Percentiles rank a stretch among this genome's conserved stretches.
Conservation (phyloP, 805 yeast species). For the Cyberlindnera misumaiensis region DNA sequence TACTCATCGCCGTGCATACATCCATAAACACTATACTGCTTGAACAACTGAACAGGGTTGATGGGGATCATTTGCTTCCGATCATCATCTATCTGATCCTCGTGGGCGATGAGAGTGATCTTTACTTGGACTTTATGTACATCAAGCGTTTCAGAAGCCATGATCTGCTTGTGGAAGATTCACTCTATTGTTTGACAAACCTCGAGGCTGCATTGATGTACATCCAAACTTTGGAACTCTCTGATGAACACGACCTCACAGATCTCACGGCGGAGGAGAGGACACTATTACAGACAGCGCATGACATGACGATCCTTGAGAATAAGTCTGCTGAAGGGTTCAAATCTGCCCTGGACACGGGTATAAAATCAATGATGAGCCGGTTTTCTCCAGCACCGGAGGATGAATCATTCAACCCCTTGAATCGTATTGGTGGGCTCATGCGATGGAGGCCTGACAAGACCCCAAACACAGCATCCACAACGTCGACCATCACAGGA, state of each 20-base stretch:
- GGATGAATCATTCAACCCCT: conserved; percentile 11
- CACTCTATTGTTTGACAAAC: conserved; percentile 20
- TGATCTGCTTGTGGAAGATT: conserved; percentile 11
- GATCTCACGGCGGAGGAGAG: conserved; percentile 11
- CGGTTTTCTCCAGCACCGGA: conserved; percentile 4
- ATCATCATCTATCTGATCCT: conserved; percentile 18
- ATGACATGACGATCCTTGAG: neutral
- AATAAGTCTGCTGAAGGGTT: conserved; percentile 3
- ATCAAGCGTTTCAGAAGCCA: conserved; percentile 20
- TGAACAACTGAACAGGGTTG: conserved; percentile 4
- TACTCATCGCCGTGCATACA: conserved; percentile 12
- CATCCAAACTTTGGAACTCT: conserved; percentile 7
- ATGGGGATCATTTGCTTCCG: conserved; percentile 22
- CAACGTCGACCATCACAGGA: neutral
- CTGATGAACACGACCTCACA: conserved; percentile 7
- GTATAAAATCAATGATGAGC: conserved; percentile 9
- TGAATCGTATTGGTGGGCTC: conserved; percentile 18
- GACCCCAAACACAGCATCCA: neutral
- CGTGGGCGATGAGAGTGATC: conserved; percentile 7
- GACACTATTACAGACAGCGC: neutral
- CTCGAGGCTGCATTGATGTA: conserved; percentile 22
- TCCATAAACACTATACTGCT: conserved; percentile 9
- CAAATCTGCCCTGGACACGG: conserved; percentile 9
- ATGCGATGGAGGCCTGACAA: conserved; percentile 17
- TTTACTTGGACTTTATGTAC: conserved; percentile 17